Conservation (phyloP, 1,284 basidiomycete genomes). For the Thelephora terrestris region DNA sequence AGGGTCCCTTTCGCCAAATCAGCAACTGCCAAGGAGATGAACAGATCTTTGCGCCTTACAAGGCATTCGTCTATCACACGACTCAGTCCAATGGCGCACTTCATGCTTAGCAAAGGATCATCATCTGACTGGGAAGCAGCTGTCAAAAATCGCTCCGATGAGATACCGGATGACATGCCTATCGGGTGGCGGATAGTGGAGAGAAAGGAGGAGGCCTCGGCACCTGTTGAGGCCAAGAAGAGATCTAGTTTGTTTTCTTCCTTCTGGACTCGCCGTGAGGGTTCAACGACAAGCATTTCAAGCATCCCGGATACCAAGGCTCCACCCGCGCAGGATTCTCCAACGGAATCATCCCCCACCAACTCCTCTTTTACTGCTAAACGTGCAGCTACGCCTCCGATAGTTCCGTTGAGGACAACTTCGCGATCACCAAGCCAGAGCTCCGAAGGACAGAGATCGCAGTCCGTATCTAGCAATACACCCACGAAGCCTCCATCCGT, state of each 20-base stretch:
- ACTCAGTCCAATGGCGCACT: constrained; percentile 52
- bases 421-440: constrained; percentile 20
- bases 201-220: constrained; percentile 22
- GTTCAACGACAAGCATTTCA: constrained; percentile 6
- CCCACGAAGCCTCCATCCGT: constrained; percentile 4
- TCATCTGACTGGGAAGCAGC: constrained; percentile 57
- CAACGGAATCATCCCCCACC: constrained; percentile 9
- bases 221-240: constrained; percentile 30
- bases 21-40: constrained; percentile 43
- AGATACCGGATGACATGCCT: constrained; percentile 44
- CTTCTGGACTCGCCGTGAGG: constrained; percentile 47
- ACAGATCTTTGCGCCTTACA: constrained; percentile 49
- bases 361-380: constrained; percentile 10
- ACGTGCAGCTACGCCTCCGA: constrained; percentile 6
- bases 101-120: constrained; percentile 57
- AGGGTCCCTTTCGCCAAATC: constrained; percentile 42
- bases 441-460: constrained; percentile 20
- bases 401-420: constrained; percentile 7
- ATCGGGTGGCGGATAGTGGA: constrained; percentile 58
- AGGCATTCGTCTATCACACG: constrained; percentile 43
- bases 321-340: constrained; percentile 12
- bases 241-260: constrained; percentile 47
- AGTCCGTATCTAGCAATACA: constrained; percentile 3
- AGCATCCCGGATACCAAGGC: constrained; percentile 9
- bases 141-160: constrained; percentile 42